Evolutionary conservation across 108 stramenopile species (phyloP).

Genomic region (Aureococcus anophagefferens): DNA sequence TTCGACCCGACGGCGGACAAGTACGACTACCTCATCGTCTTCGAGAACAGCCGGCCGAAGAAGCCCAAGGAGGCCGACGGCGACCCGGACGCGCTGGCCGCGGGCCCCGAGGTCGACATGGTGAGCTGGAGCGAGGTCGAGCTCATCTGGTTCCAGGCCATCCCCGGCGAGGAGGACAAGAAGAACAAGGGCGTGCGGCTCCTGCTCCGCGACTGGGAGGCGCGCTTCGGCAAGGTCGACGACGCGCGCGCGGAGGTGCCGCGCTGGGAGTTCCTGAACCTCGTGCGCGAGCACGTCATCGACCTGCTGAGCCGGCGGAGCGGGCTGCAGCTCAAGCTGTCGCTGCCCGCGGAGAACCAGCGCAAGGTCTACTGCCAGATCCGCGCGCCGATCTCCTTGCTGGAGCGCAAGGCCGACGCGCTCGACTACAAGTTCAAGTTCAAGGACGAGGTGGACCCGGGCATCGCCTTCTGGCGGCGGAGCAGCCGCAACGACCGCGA

Average conservation of each 20-base stretch:
- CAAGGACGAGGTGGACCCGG: slow-evolving; percentile 22
- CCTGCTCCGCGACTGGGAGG: neutral
- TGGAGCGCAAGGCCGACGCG: slow-evolving; percentile 22
- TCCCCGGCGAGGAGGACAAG: neutral
- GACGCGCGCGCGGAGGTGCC: neutral
- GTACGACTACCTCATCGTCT: neutral
- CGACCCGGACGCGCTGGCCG: too few relatives aligned
- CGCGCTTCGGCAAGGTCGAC: neutral
- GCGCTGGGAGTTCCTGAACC: neutral
- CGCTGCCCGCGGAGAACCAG: slow-evolving; percentile 12
- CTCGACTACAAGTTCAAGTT: slow-evolving; percentile 26
- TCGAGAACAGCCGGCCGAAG: neutral
- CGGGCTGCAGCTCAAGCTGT: slow-evolving; percentile 34
- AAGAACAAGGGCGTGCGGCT: neutral
- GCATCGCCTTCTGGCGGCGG: slow-evolving; percentile 1
- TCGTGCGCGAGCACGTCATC: slow-evolving; percentile 27
- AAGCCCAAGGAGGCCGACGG: too few relatives aligned
- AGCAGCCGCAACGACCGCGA: slow-evolving; percentile 3
- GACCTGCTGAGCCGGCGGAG: slow-evolving; percentile 14
- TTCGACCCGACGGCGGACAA: neutral
- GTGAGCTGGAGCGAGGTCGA: neutral
- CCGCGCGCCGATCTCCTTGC: slow-evolving; percentile 24
- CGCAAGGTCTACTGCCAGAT: slow-evolving; percentile 19
- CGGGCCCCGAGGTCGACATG: too few relatives aligned
- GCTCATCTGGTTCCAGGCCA: neutral